Evolutionary conservation across 1,139 yeast species (phyloP), one percentile per base, ranked within the genome.

Genomic region (Meyerozyma athensensis): DNA sequence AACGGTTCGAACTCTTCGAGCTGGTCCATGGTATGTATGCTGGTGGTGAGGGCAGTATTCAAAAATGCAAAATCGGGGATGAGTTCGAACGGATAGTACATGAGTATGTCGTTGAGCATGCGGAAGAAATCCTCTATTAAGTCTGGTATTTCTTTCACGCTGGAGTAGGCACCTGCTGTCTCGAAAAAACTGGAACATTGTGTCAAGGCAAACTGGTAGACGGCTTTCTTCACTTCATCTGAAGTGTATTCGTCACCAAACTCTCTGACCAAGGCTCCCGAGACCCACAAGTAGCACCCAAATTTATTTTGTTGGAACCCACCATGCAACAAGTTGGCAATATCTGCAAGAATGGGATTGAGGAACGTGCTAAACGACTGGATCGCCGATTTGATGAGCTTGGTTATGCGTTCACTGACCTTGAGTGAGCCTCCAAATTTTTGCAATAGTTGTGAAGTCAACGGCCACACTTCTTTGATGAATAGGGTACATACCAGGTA

Each of bases 231-330:
- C 39, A 68, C 52, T 21, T 56, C 61, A 5, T 54, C 53, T 19
- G 61, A 49, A 33, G 72, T 58, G 41, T 66, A 67, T 40, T 77
- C 86, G 53, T 80, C 86, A 20, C 86, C 83, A 59, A 75, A 89
- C 45, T 86, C 94, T 43, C 87, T 77, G 38, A 90, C 77, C 21
- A 87, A 65, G 4, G 86, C 74, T 4, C 96, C 97, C 3, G 95
- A 82, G 13, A 86, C 94, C 94, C 96, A 90, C 41, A 90, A 64
- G 54, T 83, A 90, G 56, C 96, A 86, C 2, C 97, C 97, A 52
- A 65, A 77, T 33, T 79, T 77, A 23, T 82, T 82, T 34, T 65
- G 62, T 35, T 79, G 72, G 62, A 87, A 90, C 5, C 94, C 92
- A 30, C 72, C 69, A 42, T 86, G 70, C 45, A 82, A 65, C 16